Evolutionary conservation across 257 asterid species (phyloP).

Genomic region (Petunia secreta): DNA sequence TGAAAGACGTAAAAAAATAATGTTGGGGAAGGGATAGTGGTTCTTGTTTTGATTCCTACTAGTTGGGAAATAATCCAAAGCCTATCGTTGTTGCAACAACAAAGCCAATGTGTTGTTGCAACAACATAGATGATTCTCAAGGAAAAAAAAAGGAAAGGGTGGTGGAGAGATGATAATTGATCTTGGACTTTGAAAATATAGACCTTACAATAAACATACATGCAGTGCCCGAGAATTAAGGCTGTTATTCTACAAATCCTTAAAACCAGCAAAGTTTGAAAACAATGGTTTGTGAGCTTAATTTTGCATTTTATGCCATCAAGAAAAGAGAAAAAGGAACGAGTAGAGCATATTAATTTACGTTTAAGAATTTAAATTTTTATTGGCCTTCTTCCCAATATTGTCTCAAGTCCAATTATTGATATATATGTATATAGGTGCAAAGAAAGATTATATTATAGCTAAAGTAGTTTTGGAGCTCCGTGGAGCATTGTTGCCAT

Average conservation of each 20-base stretch:
- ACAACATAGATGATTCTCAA: background rate
- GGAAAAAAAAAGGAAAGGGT: background rate
- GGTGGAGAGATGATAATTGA: background rate
- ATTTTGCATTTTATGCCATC: background rate
- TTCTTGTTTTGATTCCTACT: background rate
- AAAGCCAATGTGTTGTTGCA: slow-evolving; percentile 15
- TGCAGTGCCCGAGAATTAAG: background rate
- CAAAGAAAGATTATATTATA: too few relatives aligned
- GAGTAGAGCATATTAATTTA: too few relatives aligned
- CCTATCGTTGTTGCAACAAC: background rate
- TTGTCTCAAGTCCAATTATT: too few relatives aligned
- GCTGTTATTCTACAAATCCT: background rate
- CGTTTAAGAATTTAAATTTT: background rate
- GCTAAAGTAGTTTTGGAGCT: too few relatives aligned
- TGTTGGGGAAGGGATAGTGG: background rate
- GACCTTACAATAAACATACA: slow-evolving; percentile 9
- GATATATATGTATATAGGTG: too few relatives aligned
- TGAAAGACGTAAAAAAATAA: background rate
- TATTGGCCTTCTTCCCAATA: too few relatives aligned
- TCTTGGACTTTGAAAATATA: slow-evolving; percentile 9
- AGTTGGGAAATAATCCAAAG: background rate
- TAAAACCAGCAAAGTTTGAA: background rate
- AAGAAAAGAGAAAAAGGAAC: background rate
- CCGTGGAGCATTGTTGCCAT: too few relatives aligned
- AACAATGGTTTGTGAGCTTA: background rate